Evolutionary conservation across 495 filamentous ascomycete species (phyloP).

Genomic region (Xylaria bambusicola): DNA sequence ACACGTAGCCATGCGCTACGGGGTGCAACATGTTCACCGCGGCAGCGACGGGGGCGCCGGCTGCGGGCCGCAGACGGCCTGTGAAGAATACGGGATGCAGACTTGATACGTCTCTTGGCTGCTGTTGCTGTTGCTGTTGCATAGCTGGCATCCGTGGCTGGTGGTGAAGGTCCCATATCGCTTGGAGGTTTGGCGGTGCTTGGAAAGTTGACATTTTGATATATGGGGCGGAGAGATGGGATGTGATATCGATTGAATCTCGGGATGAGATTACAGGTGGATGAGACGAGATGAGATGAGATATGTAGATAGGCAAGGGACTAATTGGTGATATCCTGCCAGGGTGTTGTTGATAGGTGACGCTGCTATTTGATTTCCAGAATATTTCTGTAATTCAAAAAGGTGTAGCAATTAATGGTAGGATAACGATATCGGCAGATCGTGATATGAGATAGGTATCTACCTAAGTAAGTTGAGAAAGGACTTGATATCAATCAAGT

Average conservation of each 20-base stretch:
- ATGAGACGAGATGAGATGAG: not conserved
- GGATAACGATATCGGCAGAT: too few species aligned
- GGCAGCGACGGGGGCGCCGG: slow-evolving; percentile 20
- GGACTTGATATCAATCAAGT: not conserved
- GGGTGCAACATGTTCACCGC: slow-evolving; percentile 34
- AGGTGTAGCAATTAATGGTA: too few species aligned
- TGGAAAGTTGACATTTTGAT: slow-evolving; percentile 2
- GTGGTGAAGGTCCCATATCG: slow-evolving; percentile 8
- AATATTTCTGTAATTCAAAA: too few species aligned
- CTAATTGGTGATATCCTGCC: too few species aligned
- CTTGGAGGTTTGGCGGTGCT: not conserved
- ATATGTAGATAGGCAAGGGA: not conserved
- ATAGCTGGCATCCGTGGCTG: not conserved
- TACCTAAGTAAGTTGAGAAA: too few species aligned
- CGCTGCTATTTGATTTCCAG: too few species aligned
- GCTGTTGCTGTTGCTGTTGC: not conserved
- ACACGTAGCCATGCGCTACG: slow-evolving; percentile 57
- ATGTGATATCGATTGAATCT: too few species aligned
- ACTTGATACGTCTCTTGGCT: slow-evolving; percentile 41
- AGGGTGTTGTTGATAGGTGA: too few species aligned
- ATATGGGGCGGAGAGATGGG: not conserved
- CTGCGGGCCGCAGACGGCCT: slow-evolving; percentile 48
- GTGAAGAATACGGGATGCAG: slow-evolving; percentile 64
- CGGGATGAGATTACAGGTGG: too few species aligned
- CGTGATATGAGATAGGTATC: too few species aligned